These are phyloP conservation scores for Hagleromyces aurorensis DNA, from an alignment of 805 yeast species.

Conservation along the genomic window DNA sequence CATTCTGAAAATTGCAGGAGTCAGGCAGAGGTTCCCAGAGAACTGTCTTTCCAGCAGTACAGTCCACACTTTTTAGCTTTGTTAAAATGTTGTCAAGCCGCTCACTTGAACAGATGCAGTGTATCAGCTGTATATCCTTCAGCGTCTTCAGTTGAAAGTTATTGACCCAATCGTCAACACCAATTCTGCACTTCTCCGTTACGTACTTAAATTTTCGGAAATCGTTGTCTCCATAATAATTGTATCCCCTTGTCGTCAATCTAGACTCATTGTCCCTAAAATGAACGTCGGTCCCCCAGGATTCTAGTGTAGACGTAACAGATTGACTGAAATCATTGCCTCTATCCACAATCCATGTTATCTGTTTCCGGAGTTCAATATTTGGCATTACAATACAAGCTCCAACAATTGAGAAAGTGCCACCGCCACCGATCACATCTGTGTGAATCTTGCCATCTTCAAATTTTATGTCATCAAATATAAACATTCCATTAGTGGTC, in stretches of 20 bases:
- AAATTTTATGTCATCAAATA: constrained; percentile 67
- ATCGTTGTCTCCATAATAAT: constrained; percentile 58
- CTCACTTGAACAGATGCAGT: constrained; percentile 66
- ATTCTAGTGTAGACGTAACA: constrained; percentile 37
- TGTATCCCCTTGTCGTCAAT: constrained; percentile 75
- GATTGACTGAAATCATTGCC: constrained; percentile 68
- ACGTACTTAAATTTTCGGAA: constrained; percentile 52
- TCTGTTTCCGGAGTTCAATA: constrained; percentile 24
- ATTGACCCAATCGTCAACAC: constrained; percentile 39
- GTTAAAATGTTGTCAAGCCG: constrained; percentile 45
- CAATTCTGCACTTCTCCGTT: constrained; percentile 56
- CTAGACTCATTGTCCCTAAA: constrained; percentile 46
- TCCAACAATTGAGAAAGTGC: constrained; percentile 72
- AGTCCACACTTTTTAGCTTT: constrained; percentile 15
- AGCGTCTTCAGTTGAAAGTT: constrained; percentile 32
- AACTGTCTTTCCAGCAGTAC: constrained; percentile 35
- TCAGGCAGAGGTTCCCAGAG: constrained; percentile 89
- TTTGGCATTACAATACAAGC: constrained; percentile 48
- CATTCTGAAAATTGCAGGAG: constrained; percentile 48
- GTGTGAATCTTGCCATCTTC: constrained; percentile 30
- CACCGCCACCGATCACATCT: constrained; percentile 84
- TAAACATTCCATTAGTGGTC: constrained; percentile 80
- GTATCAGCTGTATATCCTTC: constrained; percentile 38
- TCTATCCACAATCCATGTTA: constrained; percentile 69
- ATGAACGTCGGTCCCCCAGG: constrained; percentile 57